Evolutionary conservation across 2,329 filamentous ascomycete species (phyloP), one percentile per base, ranked within the genome.

Genomic region (Emmonsiellopsis sp.): DNA sequence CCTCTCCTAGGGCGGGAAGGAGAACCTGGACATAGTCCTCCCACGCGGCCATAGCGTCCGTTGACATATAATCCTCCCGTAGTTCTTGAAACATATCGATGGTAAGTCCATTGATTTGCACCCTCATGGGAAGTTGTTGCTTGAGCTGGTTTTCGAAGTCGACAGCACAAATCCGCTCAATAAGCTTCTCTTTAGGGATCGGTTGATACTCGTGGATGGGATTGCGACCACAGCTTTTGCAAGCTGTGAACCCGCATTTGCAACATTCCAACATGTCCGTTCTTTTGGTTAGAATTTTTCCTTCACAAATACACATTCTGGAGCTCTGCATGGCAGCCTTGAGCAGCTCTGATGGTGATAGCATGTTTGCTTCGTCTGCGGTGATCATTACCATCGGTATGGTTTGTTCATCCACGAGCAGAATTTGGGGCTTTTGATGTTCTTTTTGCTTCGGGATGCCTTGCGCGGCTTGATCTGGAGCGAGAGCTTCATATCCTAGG

Each of bases 231-330:
- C 81, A 85, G 5, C 64, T 62, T 1, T 66, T 61, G 61, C 82
- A 85, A 9, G 76, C 74, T 2, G 77, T 80, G 58, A 84, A 77
- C 0, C 63, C 67, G 57, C 83, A 86, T 5, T 72, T 62, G 0
- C 58, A 60, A 59, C 82, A 85, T 39, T 65, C 58, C 37, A 75
- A 69, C 6, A 84, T 71, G 0, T 59, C 54, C 8, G 65, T 66
- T 5, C 62, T 59, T 3, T 70, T 67, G 2, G 74, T 64, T 0
- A 64, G 59, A 2, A 65, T 65, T 37, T 71, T 69, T 1, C 76
- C 74, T 65, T 86, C 83, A 54, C 83, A 86, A 42, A 67, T 64
- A 57, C 83, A 86, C n/a, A 77, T 67, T 9, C 73, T 71, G 8
- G 68, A 64, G 54, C 73, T 77, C 34, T 54, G 58, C n/a, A 60